Evolutionary conservation across 139 green algal genomes (phyloP).

Genomic region (Eudorina sp.): DNA sequence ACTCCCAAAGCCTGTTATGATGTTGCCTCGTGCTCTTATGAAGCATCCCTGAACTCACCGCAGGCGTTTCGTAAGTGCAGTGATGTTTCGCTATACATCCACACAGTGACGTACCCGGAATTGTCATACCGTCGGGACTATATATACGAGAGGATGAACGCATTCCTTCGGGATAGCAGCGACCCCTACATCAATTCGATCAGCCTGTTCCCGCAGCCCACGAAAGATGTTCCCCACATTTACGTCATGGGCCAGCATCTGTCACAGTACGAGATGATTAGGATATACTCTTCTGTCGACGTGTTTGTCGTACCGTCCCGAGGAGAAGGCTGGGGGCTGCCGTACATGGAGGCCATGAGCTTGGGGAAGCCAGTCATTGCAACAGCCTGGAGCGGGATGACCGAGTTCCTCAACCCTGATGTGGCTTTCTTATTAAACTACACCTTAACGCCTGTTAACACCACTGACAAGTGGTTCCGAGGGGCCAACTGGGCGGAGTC

Average conservation of each 20-base stretch:
- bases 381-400: conserved; percentile 75
- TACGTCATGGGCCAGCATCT: conserved; percentile 28
- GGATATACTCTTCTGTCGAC: not conserved
- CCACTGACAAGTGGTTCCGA: conserved; percentile 32
- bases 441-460: not conserved
- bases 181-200: not conserved
- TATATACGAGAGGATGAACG: not conserved
- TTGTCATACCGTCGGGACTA: not conserved
- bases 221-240: conserved; percentile 40
- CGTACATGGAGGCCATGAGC: conserved; percentile 76
- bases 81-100: not conserved
- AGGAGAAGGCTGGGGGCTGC: conserved; percentile 80
- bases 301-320: conserved; percentile 79
- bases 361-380: conserved; percentile 72
- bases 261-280: not conserved
- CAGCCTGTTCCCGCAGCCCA: not conserved
- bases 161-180: not conserved
- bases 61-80: not conserved
- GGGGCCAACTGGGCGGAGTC: conserved; percentile 38
- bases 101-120: not conserved
- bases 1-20: too few relatives aligned
- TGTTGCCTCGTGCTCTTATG: too few relatives aligned
- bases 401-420: conserved; percentile 48
- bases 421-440: conserved; percentile 24
- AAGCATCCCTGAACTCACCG: too few relatives aligned